Conservation (phyloP, 495 filamentous ascomycete genomes). For the Xylaria scruposa region DNA sequence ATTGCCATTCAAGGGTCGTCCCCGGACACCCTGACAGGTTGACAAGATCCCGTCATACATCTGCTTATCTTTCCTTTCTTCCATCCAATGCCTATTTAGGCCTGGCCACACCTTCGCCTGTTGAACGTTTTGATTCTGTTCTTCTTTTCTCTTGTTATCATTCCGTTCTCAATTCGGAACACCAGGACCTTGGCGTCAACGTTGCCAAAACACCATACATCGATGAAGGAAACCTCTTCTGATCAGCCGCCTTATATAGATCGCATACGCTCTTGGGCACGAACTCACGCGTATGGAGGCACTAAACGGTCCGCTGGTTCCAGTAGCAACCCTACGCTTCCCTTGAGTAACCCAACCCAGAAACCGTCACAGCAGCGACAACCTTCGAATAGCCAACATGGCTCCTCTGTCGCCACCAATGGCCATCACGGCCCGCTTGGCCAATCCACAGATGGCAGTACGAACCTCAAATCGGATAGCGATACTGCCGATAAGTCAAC, state of each 20-base stretch:
- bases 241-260: conserved; percentile 56
- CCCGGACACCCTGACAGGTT: conserved; percentile 12
- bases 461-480: conserved; percentile 31
- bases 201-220: conserved; percentile 46
- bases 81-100: conserved; percentile 25
- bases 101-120: conserved; percentile 10
- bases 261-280: conserved; percentile 64
- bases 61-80: conserved; percentile 13
- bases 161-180: conserved; percentile 34
- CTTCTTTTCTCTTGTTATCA: conserved; percentile 28
- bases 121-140: conserved; percentile 4
- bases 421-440: conserved; percentile 30
- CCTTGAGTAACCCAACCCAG: conserved; percentile 41
- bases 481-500: conserved; percentile 39
- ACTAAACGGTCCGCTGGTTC: conserved; percentile 46
- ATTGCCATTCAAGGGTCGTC: conserved; percentile 11
- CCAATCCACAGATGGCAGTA: conserved; percentile 19
- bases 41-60: conserved; percentile 16
- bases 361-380: conserved; percentile 20
- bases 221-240: conserved; percentile 71
- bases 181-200: conserved; percentile 41
- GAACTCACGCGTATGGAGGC: conserved; percentile 62
- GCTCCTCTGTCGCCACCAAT: conserved; percentile 29
- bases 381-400: conserved; percentile 38
- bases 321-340: conserved; percentile 43